Evolutionary conservation across 108 stramenopile genomes (phyloP), one percentile per base, ranked within the genome.

Genomic region (Skeletonema grethae): DNA sequence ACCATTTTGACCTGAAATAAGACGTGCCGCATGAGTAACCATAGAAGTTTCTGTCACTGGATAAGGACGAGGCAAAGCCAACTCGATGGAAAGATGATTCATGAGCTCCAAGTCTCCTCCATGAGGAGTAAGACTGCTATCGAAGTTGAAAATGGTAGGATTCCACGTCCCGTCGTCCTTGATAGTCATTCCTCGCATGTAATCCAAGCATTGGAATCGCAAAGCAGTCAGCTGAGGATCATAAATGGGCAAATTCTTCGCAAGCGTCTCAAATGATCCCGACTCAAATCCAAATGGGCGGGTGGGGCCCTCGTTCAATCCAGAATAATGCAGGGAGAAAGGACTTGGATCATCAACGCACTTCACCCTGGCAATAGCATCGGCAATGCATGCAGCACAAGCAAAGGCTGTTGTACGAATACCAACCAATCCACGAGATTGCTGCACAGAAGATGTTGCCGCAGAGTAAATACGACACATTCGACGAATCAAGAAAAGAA

Each of bases 291-390:
- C 97, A 73, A 97, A 99, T 0, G 97, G 94, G 46, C 90, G 79
- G 2, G 97, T 95, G 7, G 99, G 99, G 28, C 98, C 98, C 69
- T 97, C 93, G 20, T 96, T 97, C 61, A 75, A 65, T 36, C 97
- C 98, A 60, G 94, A 95, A 82, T 98, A 99, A 70, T 99, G 99
- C 60, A 98, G 73, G 2, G 96, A 95, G 69, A 97, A 96, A 39
- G 88, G 75, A 45, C 93, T 92, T 2, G 98, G 99, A 60, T 97
- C 97, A 73, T 99, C 99, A 61, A 90, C 83, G 12, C 97, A 97
- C 57, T 85, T 84, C 13, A 94, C 93, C 29, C 98, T 93, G 31
- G 97, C 91, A 63, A 98, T 96, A 7, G 97, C 95, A 80, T 99
- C 99, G 13, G 97, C 93, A 36, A 99, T 78, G 56, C 97, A 96